These are phyloP conservation scores for Calocera cornea DNA, from an alignment of 768 basidiomycete genomes.

Conservation along the genomic window DNA sequence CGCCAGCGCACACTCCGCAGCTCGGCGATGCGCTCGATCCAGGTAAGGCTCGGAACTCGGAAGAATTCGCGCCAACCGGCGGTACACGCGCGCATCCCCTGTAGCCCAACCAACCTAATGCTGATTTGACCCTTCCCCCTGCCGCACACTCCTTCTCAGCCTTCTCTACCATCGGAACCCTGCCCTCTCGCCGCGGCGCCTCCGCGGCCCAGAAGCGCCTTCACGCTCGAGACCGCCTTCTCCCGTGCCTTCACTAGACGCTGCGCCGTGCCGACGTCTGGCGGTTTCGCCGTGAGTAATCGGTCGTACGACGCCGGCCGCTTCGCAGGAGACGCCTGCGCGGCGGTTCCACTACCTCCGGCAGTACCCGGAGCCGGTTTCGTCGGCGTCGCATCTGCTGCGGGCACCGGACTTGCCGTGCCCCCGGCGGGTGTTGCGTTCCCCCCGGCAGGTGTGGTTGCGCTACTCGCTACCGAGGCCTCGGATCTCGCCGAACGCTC, in stretches of 20 bases:
- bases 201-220: conserved; percentile 1
- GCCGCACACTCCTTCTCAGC: not conserved
- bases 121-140: not conserved
- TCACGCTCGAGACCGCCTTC: conserved; percentile 35
- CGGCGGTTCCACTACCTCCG: not conserved
- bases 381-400: not conserved
- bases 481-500: not conserved
- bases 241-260: conserved; percentile 58
- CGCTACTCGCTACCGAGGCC: not conserved
- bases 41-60: conserved; percentile 1
- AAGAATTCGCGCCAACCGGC: not conserved
- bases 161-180: not conserved
- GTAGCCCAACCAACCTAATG: not conserved
- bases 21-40: conserved; percentile 1
- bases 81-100: not conserved
- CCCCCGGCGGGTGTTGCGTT: too few relatives aligned
- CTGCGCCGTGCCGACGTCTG: conserved; percentile 48
- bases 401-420: not conserved
- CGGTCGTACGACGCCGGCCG: conserved; percentile 12
- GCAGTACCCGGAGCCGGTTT: not conserved
- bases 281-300: conserved; percentile 35
- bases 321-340: not conserved
- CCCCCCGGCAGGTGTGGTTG: too few relatives aligned
- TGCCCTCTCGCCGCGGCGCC: not conserved
- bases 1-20: not conserved